phyloP scores from a whole-genome alignment of 345 rosid genomes.

The Eucalyptus decipiens region DNA sequence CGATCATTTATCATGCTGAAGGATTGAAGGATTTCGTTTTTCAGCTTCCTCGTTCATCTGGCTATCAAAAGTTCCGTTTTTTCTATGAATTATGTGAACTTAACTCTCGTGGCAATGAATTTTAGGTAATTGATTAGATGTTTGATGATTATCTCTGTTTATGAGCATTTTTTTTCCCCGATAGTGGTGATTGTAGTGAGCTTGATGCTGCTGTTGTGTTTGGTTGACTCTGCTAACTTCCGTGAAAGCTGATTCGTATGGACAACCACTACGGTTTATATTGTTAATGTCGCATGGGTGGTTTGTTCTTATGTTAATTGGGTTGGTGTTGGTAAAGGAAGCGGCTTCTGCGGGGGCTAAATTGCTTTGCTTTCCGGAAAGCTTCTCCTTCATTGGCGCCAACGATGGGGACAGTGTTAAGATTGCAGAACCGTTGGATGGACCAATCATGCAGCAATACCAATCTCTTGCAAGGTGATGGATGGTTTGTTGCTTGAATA shows the following conservation, averaged over 20 bases:
- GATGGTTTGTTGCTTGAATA: not conserved
- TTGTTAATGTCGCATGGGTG: not conserved
- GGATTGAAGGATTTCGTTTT: not conserved
- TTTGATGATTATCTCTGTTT: not conserved
- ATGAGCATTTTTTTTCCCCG: not conserved
- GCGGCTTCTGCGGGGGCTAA: conserved; percentile 79
- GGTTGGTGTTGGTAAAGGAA: conserved; percentile 34
- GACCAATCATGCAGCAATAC: conserved; percentile 74
- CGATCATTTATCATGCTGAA: not conserved
- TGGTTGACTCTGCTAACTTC: not conserved
- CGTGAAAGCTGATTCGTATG: not conserved
- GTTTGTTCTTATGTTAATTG: not conserved
- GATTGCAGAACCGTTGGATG: conserved; percentile 67
- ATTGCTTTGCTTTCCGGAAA: conserved; percentile 85
- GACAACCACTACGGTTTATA: not conserved
- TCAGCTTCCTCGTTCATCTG: not conserved
- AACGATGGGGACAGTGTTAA: conserved; percentile 60
- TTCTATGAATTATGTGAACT: not conserved
- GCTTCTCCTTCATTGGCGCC: conserved; percentile 62
- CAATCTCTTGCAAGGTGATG: conserved; percentile 79
- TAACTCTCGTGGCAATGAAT: not conserved
- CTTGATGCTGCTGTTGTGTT: not conserved
- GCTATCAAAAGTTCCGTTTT: not conserved
- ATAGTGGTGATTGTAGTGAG: not conserved
- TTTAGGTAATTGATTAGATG: not conserved